These are phyloP conservation scores for Hypocrella siamensis DNA, from an alignment of 2,329 filamentous ascomycete genomes.

Conservation along the genomic window DNA sequence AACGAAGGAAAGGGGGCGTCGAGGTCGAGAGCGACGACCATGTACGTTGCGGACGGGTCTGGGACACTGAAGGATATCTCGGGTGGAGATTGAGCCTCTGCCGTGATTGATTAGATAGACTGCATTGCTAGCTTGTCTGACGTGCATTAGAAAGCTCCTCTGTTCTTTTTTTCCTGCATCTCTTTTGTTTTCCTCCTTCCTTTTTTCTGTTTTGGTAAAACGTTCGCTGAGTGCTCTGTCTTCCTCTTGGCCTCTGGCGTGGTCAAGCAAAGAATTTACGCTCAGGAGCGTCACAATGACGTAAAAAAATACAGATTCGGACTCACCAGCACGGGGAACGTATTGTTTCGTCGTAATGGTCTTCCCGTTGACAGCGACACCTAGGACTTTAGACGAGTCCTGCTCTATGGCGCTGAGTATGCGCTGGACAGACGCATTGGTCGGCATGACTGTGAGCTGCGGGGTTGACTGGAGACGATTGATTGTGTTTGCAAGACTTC, in stretches of 20 bases:
- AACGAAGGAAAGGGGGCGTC: constrained; percentile 29
- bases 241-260: too few species aligned
- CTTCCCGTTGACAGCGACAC: constrained; percentile 3
- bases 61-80: not conserved
- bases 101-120: constrained; percentile 29
- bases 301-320: constrained; percentile 51
- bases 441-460: constrained; percentile 3
- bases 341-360: not conserved
- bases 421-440: constrained; percentile 1
- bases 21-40: constrained; percentile 26
- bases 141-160: too few species aligned
- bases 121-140: constrained; percentile 12
- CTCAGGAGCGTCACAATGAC: too few species aligned
- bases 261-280: too few species aligned
- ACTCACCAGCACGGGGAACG: constrained; percentile 30
- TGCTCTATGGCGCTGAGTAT: constrained; percentile 3
- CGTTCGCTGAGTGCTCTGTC: too few species aligned
- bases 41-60: constrained; percentile 11
- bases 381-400: constrained; percentile 7
- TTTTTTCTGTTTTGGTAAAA: too few species aligned
- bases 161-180: too few species aligned
- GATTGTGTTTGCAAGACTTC: too few species aligned
- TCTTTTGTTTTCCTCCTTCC: too few species aligned
- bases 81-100: not conserved
- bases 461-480: too few species aligned